Evolutionary conservation across 768 basidiomycete genomes (phyloP).

Genomic region (Harrya chromipes): DNA sequence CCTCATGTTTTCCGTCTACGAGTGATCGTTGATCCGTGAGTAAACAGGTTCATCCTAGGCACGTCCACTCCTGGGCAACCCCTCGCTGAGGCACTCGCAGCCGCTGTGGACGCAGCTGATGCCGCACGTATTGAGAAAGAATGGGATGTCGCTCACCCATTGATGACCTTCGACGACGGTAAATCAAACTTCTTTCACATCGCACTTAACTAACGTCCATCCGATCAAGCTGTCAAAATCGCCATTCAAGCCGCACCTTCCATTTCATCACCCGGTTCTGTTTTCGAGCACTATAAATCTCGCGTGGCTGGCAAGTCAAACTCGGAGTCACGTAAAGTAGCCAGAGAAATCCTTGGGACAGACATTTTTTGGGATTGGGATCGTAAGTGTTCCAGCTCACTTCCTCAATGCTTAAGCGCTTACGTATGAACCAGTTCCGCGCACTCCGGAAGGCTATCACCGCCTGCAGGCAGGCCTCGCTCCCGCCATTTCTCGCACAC

Average conservation of each 20-base stretch:
- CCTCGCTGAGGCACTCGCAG: conserved; percentile 67
- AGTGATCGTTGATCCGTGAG: conserved; percentile 7
- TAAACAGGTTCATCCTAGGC: conserved; percentile 59
- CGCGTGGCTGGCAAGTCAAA: conserved; percentile 67
- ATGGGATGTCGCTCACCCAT: conserved; percentile 65
- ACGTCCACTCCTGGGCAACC: conserved; percentile 48
- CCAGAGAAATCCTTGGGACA: conserved; percentile 61
- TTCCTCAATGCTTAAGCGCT: neutral
- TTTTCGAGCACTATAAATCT: conserved; percentile 55
- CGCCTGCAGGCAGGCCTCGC: conserved; percentile 81
- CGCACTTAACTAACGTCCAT: neutral
- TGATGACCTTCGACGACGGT: conserved; percentile 89
- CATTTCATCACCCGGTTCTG: conserved; percentile 36
- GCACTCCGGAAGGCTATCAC: conserved; percentile 90
- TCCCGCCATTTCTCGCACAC: conserved; percentile 76
- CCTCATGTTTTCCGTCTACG: conserved; percentile 1
- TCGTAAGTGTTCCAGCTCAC: conserved; percentile 43
- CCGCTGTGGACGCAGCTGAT: conserved; percentile 63
- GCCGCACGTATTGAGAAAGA: conserved; percentile 70
- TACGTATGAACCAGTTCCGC: conserved; percentile 51
- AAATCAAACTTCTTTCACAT: conserved; percentile 46
- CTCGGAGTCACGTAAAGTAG: conserved; percentile 64
- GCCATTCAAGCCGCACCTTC: conserved; percentile 19
- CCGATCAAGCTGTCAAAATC: conserved; percentile 20
- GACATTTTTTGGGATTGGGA: conserved; percentile 89